Percentiles rank a stretch among this genome's conserved stretches.
These are phyloP conservation scores for Dillenia suffruticosa DNA, from an alignment of 164 flowering plant genomes.

Conservation along the genomic window DNA sequence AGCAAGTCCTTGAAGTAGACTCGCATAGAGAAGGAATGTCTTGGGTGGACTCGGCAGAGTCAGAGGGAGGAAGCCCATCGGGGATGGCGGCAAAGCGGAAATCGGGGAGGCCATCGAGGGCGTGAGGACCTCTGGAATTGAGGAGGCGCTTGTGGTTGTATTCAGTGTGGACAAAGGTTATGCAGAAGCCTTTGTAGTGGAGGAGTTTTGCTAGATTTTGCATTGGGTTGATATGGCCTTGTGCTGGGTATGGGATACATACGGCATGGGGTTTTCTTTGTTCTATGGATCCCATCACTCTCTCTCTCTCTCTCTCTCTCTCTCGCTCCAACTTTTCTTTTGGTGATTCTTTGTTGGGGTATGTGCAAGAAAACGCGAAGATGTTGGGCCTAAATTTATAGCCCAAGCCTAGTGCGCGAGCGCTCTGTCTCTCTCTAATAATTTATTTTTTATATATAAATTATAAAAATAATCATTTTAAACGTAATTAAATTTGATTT, in stretches of 20 bases:
- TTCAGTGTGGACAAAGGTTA: slow-evolving; percentile 17
- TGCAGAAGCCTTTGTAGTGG: slow-evolving; percentile 10
- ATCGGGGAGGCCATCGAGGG: slow-evolving; percentile 9
- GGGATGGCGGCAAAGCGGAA: slow-evolving; percentile 12
- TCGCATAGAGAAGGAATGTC: slow-evolving; percentile 26
- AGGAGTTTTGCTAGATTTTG: slow-evolving; percentile 16
- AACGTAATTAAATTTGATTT: too few species aligned
- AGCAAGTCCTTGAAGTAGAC: slow-evolving; percentile 15
- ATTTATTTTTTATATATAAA: too few species aligned
- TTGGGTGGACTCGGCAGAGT: slow-evolving; percentile 30
- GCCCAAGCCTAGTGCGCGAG: too few species aligned
- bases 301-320: slow-evolving; percentile 5
- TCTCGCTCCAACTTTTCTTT: neutral
- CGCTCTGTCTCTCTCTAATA: too few species aligned
- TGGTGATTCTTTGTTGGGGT: too few species aligned
- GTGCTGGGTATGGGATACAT: too few species aligned
- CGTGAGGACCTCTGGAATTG: slow-evolving; percentile 4
- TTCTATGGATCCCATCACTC: neutral
- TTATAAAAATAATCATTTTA: too few species aligned
- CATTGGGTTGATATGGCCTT: neutral
- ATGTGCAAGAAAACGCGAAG: too few species aligned
- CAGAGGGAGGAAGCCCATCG: slow-evolving; percentile 40
- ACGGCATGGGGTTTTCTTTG: too few species aligned
- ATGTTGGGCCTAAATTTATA: too few species aligned
- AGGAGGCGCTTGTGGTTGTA: slow-evolving; percentile 15